Conservation (phyloP, 2,329 filamentous ascomycete species). For the Claviceps sorghi region DNA sequence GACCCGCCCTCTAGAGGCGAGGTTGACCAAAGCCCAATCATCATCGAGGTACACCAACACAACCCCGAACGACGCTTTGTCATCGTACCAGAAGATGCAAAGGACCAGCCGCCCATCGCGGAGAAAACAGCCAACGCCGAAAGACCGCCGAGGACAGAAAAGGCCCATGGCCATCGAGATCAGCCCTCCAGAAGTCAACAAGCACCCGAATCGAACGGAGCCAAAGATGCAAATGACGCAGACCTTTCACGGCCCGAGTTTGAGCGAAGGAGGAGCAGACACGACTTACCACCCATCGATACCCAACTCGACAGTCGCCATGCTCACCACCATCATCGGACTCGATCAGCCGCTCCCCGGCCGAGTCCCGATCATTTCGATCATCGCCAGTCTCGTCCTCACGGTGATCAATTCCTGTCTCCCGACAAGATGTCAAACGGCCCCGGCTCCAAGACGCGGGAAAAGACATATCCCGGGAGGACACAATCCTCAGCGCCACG, state of each 20-base stretch:
- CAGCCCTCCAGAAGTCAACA: background rate
- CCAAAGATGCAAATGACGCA: background rate
- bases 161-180: background rate
- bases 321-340: slow-evolving; percentile 19
- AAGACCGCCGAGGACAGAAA: background rate
- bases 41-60: slow-evolving; percentile 46
- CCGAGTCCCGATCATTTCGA: slow-evolving; percentile 19
- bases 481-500: slow-evolving; percentile 15
- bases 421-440: slow-evolving; percentile 28
- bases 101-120: background rate
- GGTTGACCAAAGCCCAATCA: slow-evolving; percentile 52
- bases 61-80: slow-evolving; percentile 54
- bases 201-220: background rate
- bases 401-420: slow-evolving; percentile 23
- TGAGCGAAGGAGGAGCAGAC: slow-evolving; percentile 19
- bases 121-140: background rate
- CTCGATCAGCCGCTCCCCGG: slow-evolving; percentile 21
- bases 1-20: slow-evolving; percentile 47
- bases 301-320: slow-evolving; percentile 22
- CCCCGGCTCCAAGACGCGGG: slow-evolving; percentile 21
- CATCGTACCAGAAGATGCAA: slow-evolving; percentile 28
- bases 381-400: slow-evolving; percentile 14
- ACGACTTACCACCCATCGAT: slow-evolving; percentile 30
- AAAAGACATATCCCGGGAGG: slow-evolving; percentile 25
- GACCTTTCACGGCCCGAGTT: slow-evolving; percentile 9